A percentile compares a stretch with the other conserved stretches of the same genome.
phyloP scores from a whole-genome alignment of 352 stramenopile species.

The Globisporangium alternatum region DNA sequence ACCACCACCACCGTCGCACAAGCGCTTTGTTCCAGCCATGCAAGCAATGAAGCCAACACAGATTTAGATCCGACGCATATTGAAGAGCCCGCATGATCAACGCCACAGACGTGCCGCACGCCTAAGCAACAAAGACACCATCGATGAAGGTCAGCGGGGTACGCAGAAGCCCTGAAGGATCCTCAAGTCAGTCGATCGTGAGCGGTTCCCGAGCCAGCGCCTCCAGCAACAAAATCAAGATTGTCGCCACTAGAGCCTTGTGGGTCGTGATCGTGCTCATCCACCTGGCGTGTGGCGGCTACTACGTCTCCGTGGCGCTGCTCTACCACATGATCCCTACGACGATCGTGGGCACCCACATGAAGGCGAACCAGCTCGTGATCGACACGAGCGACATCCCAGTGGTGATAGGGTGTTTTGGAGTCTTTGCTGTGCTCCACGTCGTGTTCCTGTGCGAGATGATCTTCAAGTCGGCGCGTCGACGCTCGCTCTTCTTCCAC shows the following conservation, averaged over 20 bases:
- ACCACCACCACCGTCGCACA: too few species aligned
- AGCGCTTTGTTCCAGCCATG: too few species aligned
- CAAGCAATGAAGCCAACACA: too few species aligned
- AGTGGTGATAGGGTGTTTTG: background rate
- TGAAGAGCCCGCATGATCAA: too few species aligned
- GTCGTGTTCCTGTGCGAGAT: background rate
- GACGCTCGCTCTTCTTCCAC: background rate
- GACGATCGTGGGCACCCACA: background rate
- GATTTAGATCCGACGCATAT: too few species aligned
- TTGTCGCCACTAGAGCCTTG: background rate
- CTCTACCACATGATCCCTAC: conserved; percentile 1
- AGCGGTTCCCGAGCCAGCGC: background rate
- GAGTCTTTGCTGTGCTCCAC: background rate
- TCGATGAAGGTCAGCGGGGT: too few species aligned
- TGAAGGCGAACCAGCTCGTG: background rate
- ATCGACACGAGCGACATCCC: background rate
- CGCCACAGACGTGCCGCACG: too few species aligned
- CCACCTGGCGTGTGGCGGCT: background rate
- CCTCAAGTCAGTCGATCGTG: background rate
- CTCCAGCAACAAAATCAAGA: background rate
- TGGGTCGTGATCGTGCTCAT: conserved; percentile 4
- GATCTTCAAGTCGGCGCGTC: background rate
- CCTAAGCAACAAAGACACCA: too few species aligned
- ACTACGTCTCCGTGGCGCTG: background rate
- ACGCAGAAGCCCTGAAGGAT: background rate